A percentile compares a stretch with the other conserved stretches of the same genome.
phyloP scores from a whole-genome alignment of 345 rosid genomes.

The Rhodamnia argentea region DNA sequence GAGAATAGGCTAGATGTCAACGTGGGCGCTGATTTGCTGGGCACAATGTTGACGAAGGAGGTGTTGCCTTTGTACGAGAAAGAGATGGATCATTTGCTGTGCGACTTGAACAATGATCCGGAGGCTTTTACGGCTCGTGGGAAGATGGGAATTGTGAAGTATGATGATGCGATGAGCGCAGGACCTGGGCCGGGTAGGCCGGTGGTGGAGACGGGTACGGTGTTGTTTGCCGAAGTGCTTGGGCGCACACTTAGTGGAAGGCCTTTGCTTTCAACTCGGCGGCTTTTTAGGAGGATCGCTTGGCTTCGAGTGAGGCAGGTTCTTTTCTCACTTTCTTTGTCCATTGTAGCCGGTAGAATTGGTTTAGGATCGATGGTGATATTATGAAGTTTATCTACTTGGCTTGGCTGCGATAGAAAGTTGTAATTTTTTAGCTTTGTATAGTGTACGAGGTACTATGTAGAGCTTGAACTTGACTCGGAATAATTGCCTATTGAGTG shows the following conservation, averaged over 20 bases:
- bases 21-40: constrained; percentile 79
- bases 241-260: constrained; percentile 90
- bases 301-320: constrained; percentile 99
- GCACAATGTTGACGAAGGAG: constrained; percentile 94
- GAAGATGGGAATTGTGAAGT: constrained; percentile 75
- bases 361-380: neutral
- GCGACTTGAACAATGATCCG: constrained; percentile 52
- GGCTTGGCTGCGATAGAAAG: neutral
- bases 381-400: neutral
- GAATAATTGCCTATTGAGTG: neutral
- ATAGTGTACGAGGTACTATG: neutral
- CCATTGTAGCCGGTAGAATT: neutral
- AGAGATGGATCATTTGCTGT: constrained; percentile 57
- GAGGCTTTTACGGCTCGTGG: constrained; percentile 57
- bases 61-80: constrained; percentile 69
- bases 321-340: constrained; percentile 41
- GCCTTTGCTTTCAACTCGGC: constrained; percentile 77
- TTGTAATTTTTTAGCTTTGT: neutral
- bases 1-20: constrained; percentile 88
- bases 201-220: constrained; percentile 76
- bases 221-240: constrained; percentile 80
- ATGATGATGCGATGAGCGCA: constrained; percentile 38
- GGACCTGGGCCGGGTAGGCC: constrained; percentile 46
- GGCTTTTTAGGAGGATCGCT: constrained; percentile 53
- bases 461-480: neutral